phyloP scores from a whole-genome alignment of 2,329 filamentous ascomycete species.

The Alternaria metachromatica region DNA sequence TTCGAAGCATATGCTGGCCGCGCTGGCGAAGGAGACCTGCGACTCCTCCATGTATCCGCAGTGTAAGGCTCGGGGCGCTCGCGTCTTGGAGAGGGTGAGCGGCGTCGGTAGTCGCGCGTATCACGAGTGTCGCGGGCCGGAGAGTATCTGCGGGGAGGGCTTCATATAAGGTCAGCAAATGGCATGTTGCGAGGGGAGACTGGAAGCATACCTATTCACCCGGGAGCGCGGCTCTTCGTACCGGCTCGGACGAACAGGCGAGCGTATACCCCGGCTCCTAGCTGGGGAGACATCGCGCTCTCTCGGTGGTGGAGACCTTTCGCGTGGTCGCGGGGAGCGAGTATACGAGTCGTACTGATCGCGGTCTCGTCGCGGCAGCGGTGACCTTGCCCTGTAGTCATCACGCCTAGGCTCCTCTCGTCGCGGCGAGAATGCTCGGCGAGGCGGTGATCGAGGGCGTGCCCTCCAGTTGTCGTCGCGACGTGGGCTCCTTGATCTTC shows the following conservation, averaged over 20 bases:
- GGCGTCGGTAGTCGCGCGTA: constrained; percentile 58
- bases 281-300: constrained; percentile 56
- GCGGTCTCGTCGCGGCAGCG: constrained; percentile 50
- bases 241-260: constrained; percentile 49
- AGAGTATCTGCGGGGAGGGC: constrained; percentile 51
- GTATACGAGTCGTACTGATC: constrained; percentile 49
- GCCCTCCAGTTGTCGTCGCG: constrained; percentile 53
- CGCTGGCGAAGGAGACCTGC: constrained; percentile 60
- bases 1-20: constrained; percentile 50
- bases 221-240: constrained; percentile 57
- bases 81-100: constrained; percentile 61
- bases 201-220: constrained; percentile 38
- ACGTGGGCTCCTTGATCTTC: constrained; percentile 50
- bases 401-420: constrained; percentile 39
- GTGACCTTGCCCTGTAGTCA: constrained; percentile 50
- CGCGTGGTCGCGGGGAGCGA: constrained; percentile 51
- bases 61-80: constrained; percentile 57
- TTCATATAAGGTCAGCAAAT: constrained; percentile 17
- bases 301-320: constrained; percentile 54
- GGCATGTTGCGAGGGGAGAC: neutral
- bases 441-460: constrained; percentile 58
- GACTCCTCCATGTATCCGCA: constrained; percentile 59
- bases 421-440: constrained; percentile 49
- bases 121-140: constrained; percentile 52
- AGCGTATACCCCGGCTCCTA: constrained; percentile 54